Base-by-base conservation (phyloP, 106 monocot genomes). In the Cymbidium sinense region DNA sequence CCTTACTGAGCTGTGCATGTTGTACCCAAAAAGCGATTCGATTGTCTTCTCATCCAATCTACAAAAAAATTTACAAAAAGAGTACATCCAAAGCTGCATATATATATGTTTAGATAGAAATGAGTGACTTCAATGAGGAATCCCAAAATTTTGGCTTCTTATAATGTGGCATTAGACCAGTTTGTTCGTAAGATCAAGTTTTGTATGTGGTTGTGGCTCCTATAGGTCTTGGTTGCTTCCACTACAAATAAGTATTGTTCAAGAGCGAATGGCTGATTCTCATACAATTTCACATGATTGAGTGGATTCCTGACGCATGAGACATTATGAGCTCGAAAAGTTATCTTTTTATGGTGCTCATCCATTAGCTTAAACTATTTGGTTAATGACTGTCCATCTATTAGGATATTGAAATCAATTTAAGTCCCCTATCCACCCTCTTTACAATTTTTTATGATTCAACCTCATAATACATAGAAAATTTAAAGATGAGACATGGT, bases 1-100 rank as follows among this genome's bases (percentile, higher is more conserved):
- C 29, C 51, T 87, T 7, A 77, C 35, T 3, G 82, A 86, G 43
- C 81, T 77, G 70, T 85, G 82, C 6, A 76, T 33, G 61, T 87
- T 86, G 82, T 99, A 99, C 34, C 90, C 77, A 64, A 99, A 99
- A 21, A 99, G 90, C 10, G 88, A 93, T 78, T 86, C 91, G 7
- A 96, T 96, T 89, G 81, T 96, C 79, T 80, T 77, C 81, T 96
- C 96, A 74, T 96, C 91, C 75, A 96, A 79, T 54, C 93, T 96
- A 84, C 25, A 74, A 3, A 17, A 47, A 71, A 71, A 13, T 47
- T 47, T 13, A 11, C 11, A 47, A 47, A 47, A 17, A 47, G 1
- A 13, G 13, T 13, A 47, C 47, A 47, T 33, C 4, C n/a, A 30
- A 67, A 67, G 33, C 20, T 67, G 67, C 15, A 23, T 58, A n/a